Evolutionary conservation across 306 rosid genomes (phyloP).

Genomic region (Trifolium fragiferum): DNA sequence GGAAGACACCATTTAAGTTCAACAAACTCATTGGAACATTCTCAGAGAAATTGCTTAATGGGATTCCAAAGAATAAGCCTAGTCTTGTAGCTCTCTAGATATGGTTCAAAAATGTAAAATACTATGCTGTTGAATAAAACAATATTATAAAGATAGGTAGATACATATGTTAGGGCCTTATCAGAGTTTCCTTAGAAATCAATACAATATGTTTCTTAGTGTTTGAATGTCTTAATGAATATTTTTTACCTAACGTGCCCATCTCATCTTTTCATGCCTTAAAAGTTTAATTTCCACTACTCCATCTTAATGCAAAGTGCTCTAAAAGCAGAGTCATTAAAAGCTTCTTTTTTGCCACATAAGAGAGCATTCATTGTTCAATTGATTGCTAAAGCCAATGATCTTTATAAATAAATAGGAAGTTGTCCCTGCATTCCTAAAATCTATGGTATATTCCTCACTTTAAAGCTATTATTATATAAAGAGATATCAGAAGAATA

Average conservation of each 20-base stretch:
- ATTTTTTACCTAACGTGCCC: background rate
- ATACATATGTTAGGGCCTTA: slow-evolving; percentile 37
- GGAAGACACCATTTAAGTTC: slow-evolving; percentile 58
- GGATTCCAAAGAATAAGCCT: slow-evolving; percentile 44
- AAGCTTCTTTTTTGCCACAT: slow-evolving; percentile 40
- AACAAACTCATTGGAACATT: slow-evolving; percentile 53
- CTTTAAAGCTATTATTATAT: slow-evolving; percentile 11
- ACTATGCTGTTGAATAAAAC: slow-evolving; percentile 32
- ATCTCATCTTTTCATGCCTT: slow-evolving; percentile 4
- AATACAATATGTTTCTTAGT: slow-evolving; percentile 30
- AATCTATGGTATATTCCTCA: slow-evolving; percentile 15
- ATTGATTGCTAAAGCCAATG: slow-evolving; percentile 37
- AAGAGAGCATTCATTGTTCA: slow-evolving; percentile 16
- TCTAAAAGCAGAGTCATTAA: slow-evolving; percentile 33
- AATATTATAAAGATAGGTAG: slow-evolving; percentile 36
- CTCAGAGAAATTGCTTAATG: slow-evolving; percentile 53
- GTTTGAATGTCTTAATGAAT: slow-evolving; percentile 6
- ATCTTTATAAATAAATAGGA: slow-evolving; percentile 1
- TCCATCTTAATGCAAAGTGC: slow-evolving; percentile 40
- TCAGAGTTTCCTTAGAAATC: slow-evolving; percentile 26
- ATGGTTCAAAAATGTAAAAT: slow-evolving; percentile 39
- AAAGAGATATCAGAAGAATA: background rate
- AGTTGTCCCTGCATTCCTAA: background rate
- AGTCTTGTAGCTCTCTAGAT: slow-evolving; percentile 66
- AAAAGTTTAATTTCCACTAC: slow-evolving; percentile 7